These are phyloP conservation scores for Saccharomycopsis vini DNA, from an alignment of 805 yeast genomes.

Conservation along the genomic window DNA sequence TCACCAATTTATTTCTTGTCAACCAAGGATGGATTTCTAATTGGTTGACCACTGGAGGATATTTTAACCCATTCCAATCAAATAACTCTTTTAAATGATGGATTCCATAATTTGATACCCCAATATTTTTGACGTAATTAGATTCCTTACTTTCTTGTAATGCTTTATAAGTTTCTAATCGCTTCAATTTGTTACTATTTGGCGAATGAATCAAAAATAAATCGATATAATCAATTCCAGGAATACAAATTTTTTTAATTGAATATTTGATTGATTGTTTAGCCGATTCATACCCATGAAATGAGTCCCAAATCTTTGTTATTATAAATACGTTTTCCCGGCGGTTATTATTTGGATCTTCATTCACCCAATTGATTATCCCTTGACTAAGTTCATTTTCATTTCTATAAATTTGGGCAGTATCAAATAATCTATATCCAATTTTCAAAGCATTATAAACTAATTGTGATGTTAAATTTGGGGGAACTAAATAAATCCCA, in stretches of 20 bases:
- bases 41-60: conserved; percentile 40
- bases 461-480: conserved; percentile 10
- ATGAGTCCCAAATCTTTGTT: conserved; percentile 18
- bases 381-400: conserved; percentile 17
- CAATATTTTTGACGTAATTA: conserved; percentile 45
- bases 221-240: conserved; percentile 21
- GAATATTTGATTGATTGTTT: conserved; percentile 11
- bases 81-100: conserved; percentile 48
- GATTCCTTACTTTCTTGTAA: conserved; percentile 45
- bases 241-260: conserved; percentile 16
- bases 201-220: conserved; percentile 21
- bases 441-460: conserved; percentile 17
- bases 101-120: conserved; percentile 57
- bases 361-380: conserved; percentile 13
- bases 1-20: conserved; percentile 30
- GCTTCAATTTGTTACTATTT: conserved; percentile 5
- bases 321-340: conserved; percentile 13
- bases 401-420: conserved; percentile 18
- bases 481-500: conserved; percentile 18
- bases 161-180: conserved; percentile 46
- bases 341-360: conserved; percentile 13
- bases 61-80: conserved; percentile 35
- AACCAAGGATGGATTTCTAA: conserved; percentile 45
- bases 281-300: conserved; percentile 16
- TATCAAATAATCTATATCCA: conserved; percentile 18